Base-by-base conservation (phyloP, 2,329 filamentous ascomycete genomes). In the Neonectria coccinea region DNA sequence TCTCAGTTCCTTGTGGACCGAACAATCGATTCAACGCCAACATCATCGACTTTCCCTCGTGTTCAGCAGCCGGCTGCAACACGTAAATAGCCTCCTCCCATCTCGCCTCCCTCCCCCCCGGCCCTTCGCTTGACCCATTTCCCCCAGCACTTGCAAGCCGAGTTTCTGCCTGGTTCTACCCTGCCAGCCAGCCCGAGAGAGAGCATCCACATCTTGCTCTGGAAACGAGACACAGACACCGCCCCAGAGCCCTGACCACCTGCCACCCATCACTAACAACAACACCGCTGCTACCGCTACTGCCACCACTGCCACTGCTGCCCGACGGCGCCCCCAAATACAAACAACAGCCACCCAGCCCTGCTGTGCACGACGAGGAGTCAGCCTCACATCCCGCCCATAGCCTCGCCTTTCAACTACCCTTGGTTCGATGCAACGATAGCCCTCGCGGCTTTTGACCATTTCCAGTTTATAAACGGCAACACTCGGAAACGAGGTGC, bases 51-150 rank as follows among this genome's bases (percentile, higher is more conserved):
- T 68, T 70, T 71, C 59, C 52, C 60, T 73, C 63, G 72, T 73
- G 72, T 68, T 74, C 72, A 74, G 71, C 70, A 74, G 71, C 72
- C 69, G 72, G 72, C 70, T 74, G 72, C 72, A 68, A 66, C 71
- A 73, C 71, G 62, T 67, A 70, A 71, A 74, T 62, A 64, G 31
- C 62, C 31, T 57, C 62, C 31, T 57, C 55, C 36, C 39, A 64
- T 65, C 65, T 48, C 50, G 56, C 59, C 56, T 61, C 52, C 51
- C 57, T 41, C 39, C 16, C 39, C 65, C 63, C 65, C 60, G 70
- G 70, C 68, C 71, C 67, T 59, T 73, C 70, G 62, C 67, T 73
- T 66, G 70, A 70, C 66, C 67, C 60, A 39, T 41, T 31, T 18
- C 36, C 31, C 33, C 51, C 44, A 64, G 67, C 58, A 67, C 66